Conservation (phyloP, 139 green algal species). For the Chlorella sp. region DNA sequence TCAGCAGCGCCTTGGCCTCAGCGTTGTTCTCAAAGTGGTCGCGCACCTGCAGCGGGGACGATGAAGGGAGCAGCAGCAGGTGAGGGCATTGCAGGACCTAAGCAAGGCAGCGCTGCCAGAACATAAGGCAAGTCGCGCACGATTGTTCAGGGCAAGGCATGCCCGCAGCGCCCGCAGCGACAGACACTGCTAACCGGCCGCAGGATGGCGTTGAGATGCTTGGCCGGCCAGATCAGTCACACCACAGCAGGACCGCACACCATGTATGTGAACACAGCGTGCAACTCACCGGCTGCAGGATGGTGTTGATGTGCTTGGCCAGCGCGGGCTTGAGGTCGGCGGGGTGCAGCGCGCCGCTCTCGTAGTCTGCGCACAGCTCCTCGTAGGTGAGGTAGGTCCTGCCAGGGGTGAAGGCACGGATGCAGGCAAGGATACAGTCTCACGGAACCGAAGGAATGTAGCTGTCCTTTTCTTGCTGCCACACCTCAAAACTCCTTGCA, state of each 20-base stretch:
- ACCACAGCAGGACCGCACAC: too few relatives aligned
- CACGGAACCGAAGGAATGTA: background rate
- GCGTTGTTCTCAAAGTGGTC: constrained; percentile 95
- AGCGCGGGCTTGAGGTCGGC: constrained; percentile 86
- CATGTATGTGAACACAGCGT: too few relatives aligned
- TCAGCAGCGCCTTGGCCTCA: constrained; percentile 93
- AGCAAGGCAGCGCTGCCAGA: too few relatives aligned
- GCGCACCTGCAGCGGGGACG: constrained; percentile 58
- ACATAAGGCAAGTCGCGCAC: too few relatives aligned
- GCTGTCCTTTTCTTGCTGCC: background rate
- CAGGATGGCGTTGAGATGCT: constrained; percentile 92
- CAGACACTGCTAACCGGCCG: constrained; percentile 7
- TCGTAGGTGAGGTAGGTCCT: constrained; percentile 76
- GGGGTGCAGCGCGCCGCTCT: constrained; percentile 76
- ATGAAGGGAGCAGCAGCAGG: background rate
- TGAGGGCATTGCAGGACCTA: background rate
- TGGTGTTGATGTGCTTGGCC: constrained; percentile 83
- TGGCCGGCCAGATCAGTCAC: constrained; percentile 47
- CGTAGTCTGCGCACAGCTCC: constrained; percentile 87
- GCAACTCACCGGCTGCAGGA: constrained; percentile 67
- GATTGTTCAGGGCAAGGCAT: too few relatives aligned
- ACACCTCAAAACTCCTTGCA: too few relatives aligned
- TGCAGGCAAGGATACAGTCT: background rate
- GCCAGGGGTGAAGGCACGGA: background rate
- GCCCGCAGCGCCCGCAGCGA: too few relatives aligned